Percentiles rank a stretch among this genome's conserved stretches.
phyloP scores from a whole-genome alignment of 2,329 filamentous ascomycete genomes.

The Arachnopeziza araneosa region DNA sequence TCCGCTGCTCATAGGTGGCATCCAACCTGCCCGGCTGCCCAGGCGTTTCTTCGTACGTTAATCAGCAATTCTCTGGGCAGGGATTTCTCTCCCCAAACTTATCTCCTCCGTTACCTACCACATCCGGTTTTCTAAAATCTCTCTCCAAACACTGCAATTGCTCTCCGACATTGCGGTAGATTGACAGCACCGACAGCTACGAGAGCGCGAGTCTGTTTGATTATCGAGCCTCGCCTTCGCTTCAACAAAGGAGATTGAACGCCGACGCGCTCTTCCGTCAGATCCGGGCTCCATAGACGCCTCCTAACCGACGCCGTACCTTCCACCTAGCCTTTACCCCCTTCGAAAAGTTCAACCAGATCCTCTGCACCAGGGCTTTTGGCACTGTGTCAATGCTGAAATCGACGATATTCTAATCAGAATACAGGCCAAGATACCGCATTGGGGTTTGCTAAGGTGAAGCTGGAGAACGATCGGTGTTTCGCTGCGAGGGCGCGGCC shows the following conservation, averaged over 20 bases:
- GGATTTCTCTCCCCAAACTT: not conserved
- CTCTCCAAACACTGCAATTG: not conserved
- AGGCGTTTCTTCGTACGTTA: not conserved
- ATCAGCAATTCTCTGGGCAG: not conserved
- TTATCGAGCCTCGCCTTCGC: not conserved
- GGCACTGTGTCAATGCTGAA: not conserved
- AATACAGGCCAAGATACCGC: not conserved
- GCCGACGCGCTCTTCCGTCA: not conserved
- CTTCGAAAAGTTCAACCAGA: not conserved
- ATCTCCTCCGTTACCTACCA: not conserved
- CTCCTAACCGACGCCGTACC: not conserved
- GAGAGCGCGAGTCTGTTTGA: not conserved
- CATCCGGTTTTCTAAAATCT: not conserved
- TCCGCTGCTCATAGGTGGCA: not conserved
- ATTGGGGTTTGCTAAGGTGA: not conserved
- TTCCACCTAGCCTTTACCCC: not conserved
- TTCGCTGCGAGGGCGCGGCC: slow-evolving; percentile 16
- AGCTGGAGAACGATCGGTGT: slow-evolving; percentile 13
- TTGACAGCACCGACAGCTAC: not conserved
- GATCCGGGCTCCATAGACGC: not conserved
- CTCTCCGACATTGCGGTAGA: not conserved
- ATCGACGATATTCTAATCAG: not conserved
- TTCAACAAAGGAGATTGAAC: not conserved
- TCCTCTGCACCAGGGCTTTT: not conserved
- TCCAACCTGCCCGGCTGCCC: too few relatives aligned